These are phyloP conservation scores for Fusarium nodosum DNA, from an alignment of 2,329 filamentous ascomycete species.

Conservation along the genomic window DNA sequence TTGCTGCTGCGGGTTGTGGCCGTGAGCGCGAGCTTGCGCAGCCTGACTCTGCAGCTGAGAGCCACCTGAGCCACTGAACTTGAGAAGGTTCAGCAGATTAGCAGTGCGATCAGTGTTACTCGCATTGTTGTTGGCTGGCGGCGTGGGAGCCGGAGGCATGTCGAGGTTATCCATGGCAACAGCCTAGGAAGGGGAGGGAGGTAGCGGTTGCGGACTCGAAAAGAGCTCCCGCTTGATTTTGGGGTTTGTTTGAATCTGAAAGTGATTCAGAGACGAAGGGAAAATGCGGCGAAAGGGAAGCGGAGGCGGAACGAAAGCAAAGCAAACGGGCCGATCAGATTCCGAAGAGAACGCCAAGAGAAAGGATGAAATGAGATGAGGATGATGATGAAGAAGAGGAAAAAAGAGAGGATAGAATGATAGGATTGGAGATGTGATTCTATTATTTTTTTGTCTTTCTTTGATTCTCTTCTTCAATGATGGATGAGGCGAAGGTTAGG, in stretches of 20 bases:
- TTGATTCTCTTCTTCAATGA: conserved; percentile 19
- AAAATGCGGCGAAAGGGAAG: conserved; percentile 40
- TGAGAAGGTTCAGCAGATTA: conserved; percentile 72
- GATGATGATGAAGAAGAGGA: conserved; percentile 10
- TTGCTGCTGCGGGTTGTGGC: conserved; percentile 10
- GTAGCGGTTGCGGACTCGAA: conserved; percentile 44
- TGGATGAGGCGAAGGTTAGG: conserved; percentile 20
- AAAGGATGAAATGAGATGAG: conserved; percentile 24
- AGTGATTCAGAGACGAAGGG: conserved; percentile 29
- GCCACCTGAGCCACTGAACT: conserved; percentile 64
- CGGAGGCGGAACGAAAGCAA: conserved; percentile 47
- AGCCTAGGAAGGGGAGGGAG: conserved; percentile 37
- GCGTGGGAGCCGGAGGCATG: conserved; percentile 66
- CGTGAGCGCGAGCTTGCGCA: conserved; percentile 43
- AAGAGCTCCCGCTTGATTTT: conserved; percentile 38
- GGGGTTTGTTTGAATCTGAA: conserved; percentile 13
- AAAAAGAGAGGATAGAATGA: conserved; percentile 15
- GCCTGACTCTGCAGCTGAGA: conserved; percentile 55
- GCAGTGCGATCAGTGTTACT: conserved; percentile 64
- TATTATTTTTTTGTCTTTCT: conserved; percentile 17
- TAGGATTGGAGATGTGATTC: conserved; percentile 23
- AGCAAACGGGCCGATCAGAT: conserved; percentile 46
- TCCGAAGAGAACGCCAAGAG: conserved; percentile 41
- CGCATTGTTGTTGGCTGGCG: conserved; percentile 58
- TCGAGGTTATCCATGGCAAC: conserved; percentile 54